A percentile compares a stretch with the other conserved stretches of the same genome.
Conservation (phyloP, 306 rosid genomes). For the Castanea mollissima region DNA sequence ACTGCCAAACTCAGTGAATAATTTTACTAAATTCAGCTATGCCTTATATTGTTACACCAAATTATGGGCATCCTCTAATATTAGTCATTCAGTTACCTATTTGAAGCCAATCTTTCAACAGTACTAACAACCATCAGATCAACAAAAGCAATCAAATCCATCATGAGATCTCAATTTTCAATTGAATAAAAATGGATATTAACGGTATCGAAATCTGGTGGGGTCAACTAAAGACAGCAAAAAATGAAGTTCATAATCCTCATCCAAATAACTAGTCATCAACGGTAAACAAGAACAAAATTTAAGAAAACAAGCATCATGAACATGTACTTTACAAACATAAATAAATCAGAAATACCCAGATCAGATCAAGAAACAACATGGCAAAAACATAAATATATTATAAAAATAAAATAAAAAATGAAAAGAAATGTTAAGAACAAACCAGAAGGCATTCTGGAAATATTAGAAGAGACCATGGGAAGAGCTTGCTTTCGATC, state of each 20-base stretch:
- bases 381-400: neutral
- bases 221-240: conserved; percentile 29
- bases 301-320: conserved; percentile 4
- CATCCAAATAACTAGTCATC: conserved; percentile 9
- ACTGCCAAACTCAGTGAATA: conserved; percentile 1
- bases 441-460: conserved; percentile 81
- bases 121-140: conserved; percentile 17
- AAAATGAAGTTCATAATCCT: conserved; percentile 17
- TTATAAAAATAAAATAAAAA: neutral
- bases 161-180: conserved; percentile 33
- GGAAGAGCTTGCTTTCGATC: conserved; percentile 51
- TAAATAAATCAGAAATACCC: conserved; percentile 34
- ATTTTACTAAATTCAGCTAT: conserved; percentile 12
- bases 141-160: conserved; percentile 18
- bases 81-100: neutral
- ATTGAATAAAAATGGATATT: neutral
- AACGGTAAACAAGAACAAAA: conserved; percentile 1
- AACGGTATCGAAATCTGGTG: conserved; percentile 29
- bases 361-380: conserved; percentile 51
- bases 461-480: conserved; percentile 39
- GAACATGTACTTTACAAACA: neutral
- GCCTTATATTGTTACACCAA: neutral
- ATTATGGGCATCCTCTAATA: neutral
- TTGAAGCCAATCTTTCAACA: conserved; percentile 8
- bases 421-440: neutral